These are phyloP conservation scores for Ogataea sp. DNA, from an alignment of 805 yeast genomes.

Conservation along the genomic window DNA sequence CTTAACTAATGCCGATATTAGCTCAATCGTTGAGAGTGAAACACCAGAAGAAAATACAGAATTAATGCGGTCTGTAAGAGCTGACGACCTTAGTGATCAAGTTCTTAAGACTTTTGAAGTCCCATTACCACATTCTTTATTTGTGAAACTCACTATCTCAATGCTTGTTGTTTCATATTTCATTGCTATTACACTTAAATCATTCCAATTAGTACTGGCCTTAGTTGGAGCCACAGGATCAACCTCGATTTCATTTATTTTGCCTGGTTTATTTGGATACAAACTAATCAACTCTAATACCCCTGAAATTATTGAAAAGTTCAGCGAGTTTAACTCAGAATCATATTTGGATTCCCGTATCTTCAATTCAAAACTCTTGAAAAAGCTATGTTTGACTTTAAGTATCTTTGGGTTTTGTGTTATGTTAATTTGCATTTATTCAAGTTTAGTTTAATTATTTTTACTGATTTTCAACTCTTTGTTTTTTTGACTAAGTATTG, in stretches of 20 bases:
- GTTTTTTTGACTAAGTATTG: neutral
- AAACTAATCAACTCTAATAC: conserved; percentile 35
- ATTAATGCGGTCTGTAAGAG: too few relatives aligned
- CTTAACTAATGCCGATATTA: neutral
- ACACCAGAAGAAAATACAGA: too few relatives aligned
- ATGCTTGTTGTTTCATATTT: conserved; percentile 42
- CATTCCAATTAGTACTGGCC: conserved; percentile 63
- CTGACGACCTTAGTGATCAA: too few relatives aligned
- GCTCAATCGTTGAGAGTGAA: neutral
- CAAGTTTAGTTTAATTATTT: conserved; percentile 31
- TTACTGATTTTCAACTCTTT: neutral
- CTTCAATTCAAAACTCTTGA: conserved; percentile 13
- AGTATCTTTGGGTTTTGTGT: conserved; percentile 45
- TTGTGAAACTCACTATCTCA: conserved; percentile 38
- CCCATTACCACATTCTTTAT: conserved; percentile 39
- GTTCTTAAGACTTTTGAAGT: conserved; percentile 16
- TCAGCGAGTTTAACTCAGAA: conserved; percentile 12
- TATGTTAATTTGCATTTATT: conserved; percentile 47
- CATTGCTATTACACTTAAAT: conserved; percentile 49
- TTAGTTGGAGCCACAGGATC: conserved; percentile 82
- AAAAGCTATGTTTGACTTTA: conserved; percentile 27
- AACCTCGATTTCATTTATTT: conserved; percentile 66
- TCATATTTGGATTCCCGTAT: conserved; percentile 13
- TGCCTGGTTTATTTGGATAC: conserved; percentile 74
- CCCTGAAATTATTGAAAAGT: conserved; percentile 4